phyloP scores from a whole-genome alignment of 305 asterid genomes.

The Solanum hybrid region DNA sequence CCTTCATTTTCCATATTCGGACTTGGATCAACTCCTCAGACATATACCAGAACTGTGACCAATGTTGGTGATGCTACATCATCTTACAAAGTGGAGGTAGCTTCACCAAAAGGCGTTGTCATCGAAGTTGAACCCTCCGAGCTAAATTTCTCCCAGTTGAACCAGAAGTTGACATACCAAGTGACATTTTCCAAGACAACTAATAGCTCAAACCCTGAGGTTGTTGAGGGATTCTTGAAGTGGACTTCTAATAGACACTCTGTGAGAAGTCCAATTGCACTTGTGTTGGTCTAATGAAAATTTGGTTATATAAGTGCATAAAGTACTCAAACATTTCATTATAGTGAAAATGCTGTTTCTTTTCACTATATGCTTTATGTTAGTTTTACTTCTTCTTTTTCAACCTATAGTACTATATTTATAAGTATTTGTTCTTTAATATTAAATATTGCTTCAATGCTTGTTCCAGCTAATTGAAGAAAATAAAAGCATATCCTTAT shows the following conservation, averaged over 20 bases:
- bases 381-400: neutral
- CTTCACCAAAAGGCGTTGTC: constrained; percentile 13
- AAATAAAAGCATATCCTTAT: neutral
- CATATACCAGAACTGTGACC: constrained; percentile 30
- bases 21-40: constrained; percentile 16
- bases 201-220: neutral
- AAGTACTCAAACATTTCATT: neutral
- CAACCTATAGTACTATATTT: neutral
- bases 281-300: constrained; percentile 18
- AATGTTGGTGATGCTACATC: constrained; percentile 35
- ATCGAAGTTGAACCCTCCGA: constrained; percentile 4
- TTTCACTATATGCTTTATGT: neutral
- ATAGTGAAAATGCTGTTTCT: neutral
- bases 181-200: constrained; percentile 20
- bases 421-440: neutral
- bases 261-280: constrained; percentile 32
- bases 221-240: constrained; percentile 20
- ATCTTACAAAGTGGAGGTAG: constrained; percentile 16
- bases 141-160: constrained; percentile 19
- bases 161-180: constrained; percentile 22
- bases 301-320: neutral
- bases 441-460: neutral
- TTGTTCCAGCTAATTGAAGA: neutral
- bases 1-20: constrained; percentile 25
- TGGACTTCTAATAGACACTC: constrained; percentile 21